These are phyloP conservation scores for Alternaria incomplexa DNA, from an alignment of 2,329 filamentous ascomycete species.

Conservation along the genomic window DNA sequence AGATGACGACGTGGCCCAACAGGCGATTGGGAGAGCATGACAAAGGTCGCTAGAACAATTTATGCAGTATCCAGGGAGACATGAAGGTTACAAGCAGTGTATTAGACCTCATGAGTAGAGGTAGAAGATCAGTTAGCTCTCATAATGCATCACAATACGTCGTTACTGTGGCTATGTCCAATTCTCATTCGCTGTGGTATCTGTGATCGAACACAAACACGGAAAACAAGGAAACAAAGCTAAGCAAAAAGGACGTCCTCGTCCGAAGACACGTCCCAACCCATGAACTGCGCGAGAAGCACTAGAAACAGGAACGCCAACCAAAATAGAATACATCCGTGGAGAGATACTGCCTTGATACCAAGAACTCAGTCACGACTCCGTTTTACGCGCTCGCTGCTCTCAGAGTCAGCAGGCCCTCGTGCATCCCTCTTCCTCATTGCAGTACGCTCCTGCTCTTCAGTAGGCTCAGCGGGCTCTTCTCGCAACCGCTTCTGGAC, in stretches of 20 bases:
- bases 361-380: neutral
- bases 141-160: too few species aligned
- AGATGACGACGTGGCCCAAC: too few species aligned
- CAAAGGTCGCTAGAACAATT: too few species aligned
- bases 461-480: neutral
- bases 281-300: neutral
- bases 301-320: neutral
- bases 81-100: too few species aligned
- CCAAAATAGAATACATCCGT: neutral
- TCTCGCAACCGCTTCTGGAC: neutral
- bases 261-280: neutral
- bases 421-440: neutral
- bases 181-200: neutral
- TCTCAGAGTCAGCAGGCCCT: neutral
- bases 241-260: neutral
- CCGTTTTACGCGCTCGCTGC: neutral
- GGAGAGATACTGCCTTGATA: accelerated
- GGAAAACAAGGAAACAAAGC: too few species aligned
- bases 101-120: too few species aligned
- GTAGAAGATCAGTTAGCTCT: too few species aligned
- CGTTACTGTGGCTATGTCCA: neutral
- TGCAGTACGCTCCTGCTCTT: neutral
- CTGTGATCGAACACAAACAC: neutral
- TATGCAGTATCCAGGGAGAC: too few species aligned
- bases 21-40: too few species aligned